Percentiles rank a stretch among this genome's conserved stretches.
Conservation (phyloP, 345 rosid species). For the Lenwebbia sp. region DNA sequence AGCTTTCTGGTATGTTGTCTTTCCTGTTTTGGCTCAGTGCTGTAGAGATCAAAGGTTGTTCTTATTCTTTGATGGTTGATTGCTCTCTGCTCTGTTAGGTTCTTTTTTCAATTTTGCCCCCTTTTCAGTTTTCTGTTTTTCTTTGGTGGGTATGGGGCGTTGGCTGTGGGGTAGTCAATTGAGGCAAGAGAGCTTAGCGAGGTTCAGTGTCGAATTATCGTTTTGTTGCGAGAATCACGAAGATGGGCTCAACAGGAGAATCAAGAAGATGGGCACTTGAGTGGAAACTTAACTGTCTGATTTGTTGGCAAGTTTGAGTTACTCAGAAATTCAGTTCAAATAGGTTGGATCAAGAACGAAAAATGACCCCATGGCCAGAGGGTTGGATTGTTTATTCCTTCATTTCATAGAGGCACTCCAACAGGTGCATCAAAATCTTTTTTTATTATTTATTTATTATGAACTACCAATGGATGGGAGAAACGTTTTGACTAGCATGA, state of each 20-base stretch:
- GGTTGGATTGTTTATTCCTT: background rate
- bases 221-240: background rate
- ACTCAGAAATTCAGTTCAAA: background rate
- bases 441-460: background rate
- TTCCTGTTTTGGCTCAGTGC: background rate
- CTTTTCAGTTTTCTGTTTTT: background rate
- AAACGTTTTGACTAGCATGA: background rate
- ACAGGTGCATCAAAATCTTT: background rate
- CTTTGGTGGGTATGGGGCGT: background rate
- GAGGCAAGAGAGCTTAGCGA: background rate
- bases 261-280: background rate
- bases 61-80: background rate
- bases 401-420: background rate
- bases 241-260: background rate
- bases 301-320: background rate
- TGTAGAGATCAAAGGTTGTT: background rate
- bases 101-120: background rate
- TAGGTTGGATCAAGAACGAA: background rate
- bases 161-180: background rate
- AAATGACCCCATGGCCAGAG: background rate
- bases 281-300: background rate
- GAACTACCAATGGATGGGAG: background rate
- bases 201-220: background rate
- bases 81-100: background rate
- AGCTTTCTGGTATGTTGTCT: constrained; percentile 63